Conservation (phyloP, 495 filamentous ascomycete genomes). For the Neurospora sp. region DNA sequence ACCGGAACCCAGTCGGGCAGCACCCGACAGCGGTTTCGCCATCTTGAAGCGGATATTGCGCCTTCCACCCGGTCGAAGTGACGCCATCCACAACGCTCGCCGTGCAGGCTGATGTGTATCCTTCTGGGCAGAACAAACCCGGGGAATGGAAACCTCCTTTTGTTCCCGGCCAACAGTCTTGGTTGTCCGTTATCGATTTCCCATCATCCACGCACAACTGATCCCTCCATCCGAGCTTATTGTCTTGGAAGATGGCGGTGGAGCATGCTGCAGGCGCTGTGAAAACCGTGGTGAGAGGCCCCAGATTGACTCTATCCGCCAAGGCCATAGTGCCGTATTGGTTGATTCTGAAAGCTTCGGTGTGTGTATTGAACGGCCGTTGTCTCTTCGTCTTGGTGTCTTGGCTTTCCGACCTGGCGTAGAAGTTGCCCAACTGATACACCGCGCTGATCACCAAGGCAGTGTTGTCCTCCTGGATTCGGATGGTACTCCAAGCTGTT, state of each 20-base stretch:
- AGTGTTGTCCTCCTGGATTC: not conserved
- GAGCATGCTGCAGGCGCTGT: slow-evolving; percentile 18
- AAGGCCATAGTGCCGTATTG: not conserved
- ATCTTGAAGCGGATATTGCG: slow-evolving; percentile 14
- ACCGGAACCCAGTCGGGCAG: slow-evolving; percentile 18
- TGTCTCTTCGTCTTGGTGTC: not conserved
- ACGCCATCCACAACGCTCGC: slow-evolving; percentile 4
- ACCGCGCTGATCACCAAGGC: not conserved
- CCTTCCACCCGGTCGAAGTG: slow-evolving; percentile 6
- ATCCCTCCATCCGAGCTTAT: slow-evolving; percentile 13
- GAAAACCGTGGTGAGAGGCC: slow-evolving; percentile 23
- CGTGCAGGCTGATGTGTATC: slow-evolving; percentile 17
- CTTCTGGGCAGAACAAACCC: slow-evolving; percentile 18
- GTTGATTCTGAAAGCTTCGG: not conserved
- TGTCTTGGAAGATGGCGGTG: slow-evolving; percentile 5
- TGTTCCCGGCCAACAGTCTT: slow-evolving; percentile 22
- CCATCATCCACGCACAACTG: slow-evolving; percentile 12
- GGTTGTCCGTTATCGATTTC: slow-evolving; percentile 5
- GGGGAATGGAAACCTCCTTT: slow-evolving; percentile 27
- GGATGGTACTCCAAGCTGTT: not conserved
- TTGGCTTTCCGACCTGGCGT: not conserved
- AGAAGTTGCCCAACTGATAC: not conserved
- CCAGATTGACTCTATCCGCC: slow-evolving; percentile 11
- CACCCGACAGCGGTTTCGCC: slow-evolving; percentile 24
- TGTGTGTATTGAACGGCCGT: not conserved